phyloP scores from a whole-genome alignment of 257 asterid species.

The Nicotiana otophora region DNA sequence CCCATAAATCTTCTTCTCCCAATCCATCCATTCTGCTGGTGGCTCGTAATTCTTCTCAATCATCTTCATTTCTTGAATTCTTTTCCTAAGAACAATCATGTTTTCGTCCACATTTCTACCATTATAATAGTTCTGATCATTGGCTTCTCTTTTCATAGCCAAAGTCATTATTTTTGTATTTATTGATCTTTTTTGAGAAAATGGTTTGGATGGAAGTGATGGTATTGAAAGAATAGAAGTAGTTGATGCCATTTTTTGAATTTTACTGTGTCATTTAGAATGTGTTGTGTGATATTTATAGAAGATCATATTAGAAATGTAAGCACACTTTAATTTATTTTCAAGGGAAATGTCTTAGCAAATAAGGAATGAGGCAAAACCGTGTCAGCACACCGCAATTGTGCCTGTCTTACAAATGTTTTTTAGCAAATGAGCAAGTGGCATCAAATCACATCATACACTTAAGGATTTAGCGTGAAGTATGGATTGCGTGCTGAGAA shows the following conservation, averaged over 20 bases:
- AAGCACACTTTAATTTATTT: not conserved
- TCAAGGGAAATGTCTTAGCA: not conserved
- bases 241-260: not conserved
- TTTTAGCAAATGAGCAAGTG: not conserved
- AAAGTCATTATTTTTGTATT: not conserved
- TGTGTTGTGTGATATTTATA: not conserved
- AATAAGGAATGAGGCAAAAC: not conserved
- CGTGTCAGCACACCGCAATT: not conserved
- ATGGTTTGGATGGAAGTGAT: not conserved
- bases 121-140: not conserved
- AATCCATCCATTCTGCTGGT: conserved; percentile 14
- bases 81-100: conserved; percentile 17
- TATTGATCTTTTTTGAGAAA: not conserved
- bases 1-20: conserved; percentile 20
- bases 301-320: not conserved
- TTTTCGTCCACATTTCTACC: conserved; percentile 22
- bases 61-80: conserved; percentile 23
- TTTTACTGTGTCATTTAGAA: not conserved
- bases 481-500: not conserved
- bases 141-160: conserved; percentile 5
- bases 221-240: not conserved
- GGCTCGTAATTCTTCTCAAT: conserved; percentile 26
- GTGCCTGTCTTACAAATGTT: not conserved
- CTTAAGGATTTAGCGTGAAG: not conserved
- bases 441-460: not conserved